Base-by-base conservation (phyloP, 1,284 basidiomycete genomes). In the Tausonia pullulans region DNA sequence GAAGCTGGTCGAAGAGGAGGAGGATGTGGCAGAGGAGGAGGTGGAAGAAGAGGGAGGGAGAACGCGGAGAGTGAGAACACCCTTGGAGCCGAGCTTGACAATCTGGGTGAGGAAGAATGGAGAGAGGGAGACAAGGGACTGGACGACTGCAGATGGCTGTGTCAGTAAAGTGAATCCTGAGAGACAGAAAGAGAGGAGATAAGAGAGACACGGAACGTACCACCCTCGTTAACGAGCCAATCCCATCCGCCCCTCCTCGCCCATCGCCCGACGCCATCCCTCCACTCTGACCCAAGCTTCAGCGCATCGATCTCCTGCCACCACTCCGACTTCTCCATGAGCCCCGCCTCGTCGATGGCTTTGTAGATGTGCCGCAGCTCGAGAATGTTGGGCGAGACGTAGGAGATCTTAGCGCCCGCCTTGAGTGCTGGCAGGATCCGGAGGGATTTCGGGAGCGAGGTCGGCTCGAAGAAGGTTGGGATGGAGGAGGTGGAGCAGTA, bases 51-150 rank as follows among this genome's bases (percentile, higher is more conserved):
- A 77, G 60, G 8, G 5, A 10, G 59, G 63, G 43, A 68, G 39
- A 5, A 70, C n/a, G 13, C 72, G 69, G 0, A 77, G 70, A 62
- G 75, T 72, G 2, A 78, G 57, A 11, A 78, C 69, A 11, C 80
- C 80, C 60, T 77, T 76, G 14, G 81, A 78, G 13, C 91, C 91
- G 65, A 85, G 88, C 76, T 96, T 96, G 71, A 95, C 80, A 72
- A 94, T 79, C 51, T 94, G 77, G 67, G 87, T 82, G 67, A 84
- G 82, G 74, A 94, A 86, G 75, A 88, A 87, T 0, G 90, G 88
- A 5, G 94, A 79, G 14, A 90, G 80, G 65, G 84, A 82, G 56
- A 90, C 76, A 13, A 88, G 87, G 83, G 87, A 90, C 70, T 88
- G 87, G 0, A 83, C 82, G 44, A 88, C 73, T 3, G 90, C 90